Base-by-base conservation (phyloP, 495 filamentous ascomycete species). In the Lophiostoma macrostomum region DNA sequence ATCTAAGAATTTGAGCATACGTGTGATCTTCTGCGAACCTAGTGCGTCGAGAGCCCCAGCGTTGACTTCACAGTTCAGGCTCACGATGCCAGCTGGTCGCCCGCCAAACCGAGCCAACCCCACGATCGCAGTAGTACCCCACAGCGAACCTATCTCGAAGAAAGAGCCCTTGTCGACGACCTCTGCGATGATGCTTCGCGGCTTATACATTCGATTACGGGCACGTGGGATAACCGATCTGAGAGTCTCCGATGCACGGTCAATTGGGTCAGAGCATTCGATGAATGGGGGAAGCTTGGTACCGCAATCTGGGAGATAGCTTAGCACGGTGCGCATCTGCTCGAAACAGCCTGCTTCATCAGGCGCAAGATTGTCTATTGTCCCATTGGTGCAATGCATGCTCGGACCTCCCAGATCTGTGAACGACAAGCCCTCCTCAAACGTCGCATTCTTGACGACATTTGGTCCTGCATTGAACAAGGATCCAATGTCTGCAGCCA, bases 401-500 rank as follows among this genome's bases (percentile, higher is more conserved):
- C 67, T 60, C 12, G 76, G 75, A 0, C 79, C 79, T n/a, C 77
- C 80, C 0, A 82, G 65, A 36, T 78, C 74, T 32, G 74, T 73
- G 47, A 80, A 77, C 18, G 71, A 73, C 1, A 84, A 70, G 0
- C 72, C 78, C 68, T 83, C 78, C 64, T 83, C 80, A 55, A 81
- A 79, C 0, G 80, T 83, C 4, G 80, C 79, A 19, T 73, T 61
- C 52, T 53, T 34, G 60, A 83, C 81, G 6, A 85, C 80, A 38
- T 81, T 77, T 0, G 81, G 80, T 1, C 81, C 81, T 5, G 81
- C 81, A 56, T 83, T 83, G 61, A 85, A 83, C 6, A 85, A 57
- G 2, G 74, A 71, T 0, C 80, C 81, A 3, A 85, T 70, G 61
- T 83, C 79, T 6, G 71, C 78, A 4, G 80, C 79, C 80, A 84